These are phyloP conservation scores for Primulina eburnea DNA, from an alignment of 257 asterid species.

Conservation along the genomic window DNA sequence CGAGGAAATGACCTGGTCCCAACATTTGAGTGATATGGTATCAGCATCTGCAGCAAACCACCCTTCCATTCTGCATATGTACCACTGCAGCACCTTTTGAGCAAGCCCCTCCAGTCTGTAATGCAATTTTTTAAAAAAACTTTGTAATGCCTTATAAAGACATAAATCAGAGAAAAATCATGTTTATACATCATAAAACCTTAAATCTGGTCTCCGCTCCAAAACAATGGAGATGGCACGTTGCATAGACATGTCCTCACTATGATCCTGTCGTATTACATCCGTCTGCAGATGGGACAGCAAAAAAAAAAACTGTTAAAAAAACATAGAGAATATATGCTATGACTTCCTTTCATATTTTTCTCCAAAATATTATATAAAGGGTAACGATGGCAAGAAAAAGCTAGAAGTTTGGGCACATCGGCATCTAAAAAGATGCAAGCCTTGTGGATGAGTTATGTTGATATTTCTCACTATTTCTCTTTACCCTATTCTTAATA, in stretches of 20 bases:
- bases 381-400: not conserved
- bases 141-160: not conserved
- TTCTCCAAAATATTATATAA: not conserved
- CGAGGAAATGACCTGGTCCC: conserved; percentile 72
- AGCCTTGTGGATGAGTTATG: not conserved
- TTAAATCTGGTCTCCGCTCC: conserved; percentile 83
- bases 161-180: not conserved
- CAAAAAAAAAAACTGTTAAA: conserved; percentile 3
- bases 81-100: conserved; percentile 90
- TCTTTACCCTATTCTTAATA: too few species aligned
- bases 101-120: conserved; percentile 75
- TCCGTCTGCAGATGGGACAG: conserved; percentile 54
- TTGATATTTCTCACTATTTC: too few species aligned
- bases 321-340: not conserved
- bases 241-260: conserved; percentile 76
- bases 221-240: conserved; percentile 78
- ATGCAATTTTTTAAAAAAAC: conserved; percentile 5
- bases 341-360: not conserved
- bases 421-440: too few species aligned
- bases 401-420: too few species aligned
- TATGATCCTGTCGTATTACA: conserved; percentile 59
- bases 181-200: conserved; percentile 38
- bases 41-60: conserved; percentile 99
- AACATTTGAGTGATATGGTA: conserved; percentile 81
- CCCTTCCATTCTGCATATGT: conserved; percentile 96